phyloP scores from a whole-genome alignment of 2,329 filamentous ascomycete species.

The Aspergillus sergii region DNA sequence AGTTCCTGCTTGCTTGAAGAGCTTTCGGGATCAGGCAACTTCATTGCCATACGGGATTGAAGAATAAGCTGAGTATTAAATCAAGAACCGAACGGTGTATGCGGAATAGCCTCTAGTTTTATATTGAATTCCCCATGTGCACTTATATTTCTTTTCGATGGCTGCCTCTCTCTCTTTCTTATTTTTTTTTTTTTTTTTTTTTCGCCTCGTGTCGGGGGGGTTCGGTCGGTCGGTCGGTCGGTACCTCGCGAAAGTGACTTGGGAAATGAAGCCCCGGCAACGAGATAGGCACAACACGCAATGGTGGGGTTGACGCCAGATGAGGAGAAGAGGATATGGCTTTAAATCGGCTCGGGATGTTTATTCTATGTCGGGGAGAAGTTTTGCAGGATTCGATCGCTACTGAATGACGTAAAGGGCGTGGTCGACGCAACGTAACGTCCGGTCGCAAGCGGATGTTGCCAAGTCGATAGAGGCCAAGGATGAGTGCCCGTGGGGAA shows the following conservation, averaged over 20 bases:
- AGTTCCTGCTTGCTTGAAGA: constrained; percentile 13
- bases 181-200: not conserved
- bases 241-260: constrained; percentile 7
- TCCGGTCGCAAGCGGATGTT: constrained; percentile 13
- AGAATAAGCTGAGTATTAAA: not conserved
- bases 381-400: constrained; percentile 9
- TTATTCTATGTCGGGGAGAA: not conserved
- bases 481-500: constrained; percentile 2
- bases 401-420: constrained; percentile 18
- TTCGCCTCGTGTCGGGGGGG: constrained; percentile 6
- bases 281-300: constrained; percentile 10
- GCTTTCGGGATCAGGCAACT: constrained; percentile 2
- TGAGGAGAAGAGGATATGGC: not conserved
- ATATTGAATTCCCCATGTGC: not conserved
- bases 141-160: not conserved
- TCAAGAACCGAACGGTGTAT: not conserved
- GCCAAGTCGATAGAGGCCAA: constrained; percentile 13
- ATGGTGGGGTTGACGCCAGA: constrained; percentile 8
- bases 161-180: not conserved
- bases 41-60: constrained; percentile 18
- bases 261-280: constrained; percentile 12
- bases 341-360: not conserved
- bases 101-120: not conserved
- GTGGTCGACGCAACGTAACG: constrained; percentile 10
- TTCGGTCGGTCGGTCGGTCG: constrained; percentile 12